Evolutionary conservation across 169 alveolate genomes (phyloP).

Genomic region (Amoebophrya sp.): DNA sequence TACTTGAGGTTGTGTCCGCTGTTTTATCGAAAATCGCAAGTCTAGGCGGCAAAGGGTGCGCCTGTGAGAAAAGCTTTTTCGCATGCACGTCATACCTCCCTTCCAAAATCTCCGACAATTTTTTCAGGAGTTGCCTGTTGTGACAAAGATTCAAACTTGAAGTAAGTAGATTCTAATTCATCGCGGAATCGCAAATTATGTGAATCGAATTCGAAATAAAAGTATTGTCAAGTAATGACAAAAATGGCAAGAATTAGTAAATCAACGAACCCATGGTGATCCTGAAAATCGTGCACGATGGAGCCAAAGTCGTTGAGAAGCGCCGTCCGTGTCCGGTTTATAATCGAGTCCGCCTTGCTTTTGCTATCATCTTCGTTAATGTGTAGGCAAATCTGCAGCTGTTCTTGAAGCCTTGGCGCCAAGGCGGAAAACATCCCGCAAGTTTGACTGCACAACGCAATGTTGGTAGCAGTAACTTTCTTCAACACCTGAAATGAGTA

Average conservation of each 20-base stretch:
- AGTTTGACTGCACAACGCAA: not conserved
- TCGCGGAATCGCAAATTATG: too few relatives aligned
- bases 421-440: not conserved
- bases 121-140: not conserved
- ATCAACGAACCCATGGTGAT: too few relatives aligned
- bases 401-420: not conserved
- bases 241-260: too few relatives aligned
- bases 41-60: not conserved
- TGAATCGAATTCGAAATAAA: too few relatives aligned
- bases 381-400: not conserved
- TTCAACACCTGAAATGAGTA: not conserved
- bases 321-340: not conserved
- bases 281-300: not conserved
- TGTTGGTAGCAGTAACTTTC: not conserved
- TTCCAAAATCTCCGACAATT: not conserved
- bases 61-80: not conserved
- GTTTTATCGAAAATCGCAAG: too few relatives aligned
- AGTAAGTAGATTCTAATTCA: too few relatives aligned
- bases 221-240: too few relatives aligned
- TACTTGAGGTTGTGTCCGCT: too few relatives aligned
- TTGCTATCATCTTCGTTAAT: too few relatives aligned
- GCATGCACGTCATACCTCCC: not conserved
- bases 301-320: not conserved
- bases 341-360: not conserved
- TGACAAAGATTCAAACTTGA: too few relatives aligned